These are phyloP conservation scores for Zymoseptoria brevis DNA, from an alignment of 2,329 filamentous ascomycete species.

Conservation along the genomic window DNA sequence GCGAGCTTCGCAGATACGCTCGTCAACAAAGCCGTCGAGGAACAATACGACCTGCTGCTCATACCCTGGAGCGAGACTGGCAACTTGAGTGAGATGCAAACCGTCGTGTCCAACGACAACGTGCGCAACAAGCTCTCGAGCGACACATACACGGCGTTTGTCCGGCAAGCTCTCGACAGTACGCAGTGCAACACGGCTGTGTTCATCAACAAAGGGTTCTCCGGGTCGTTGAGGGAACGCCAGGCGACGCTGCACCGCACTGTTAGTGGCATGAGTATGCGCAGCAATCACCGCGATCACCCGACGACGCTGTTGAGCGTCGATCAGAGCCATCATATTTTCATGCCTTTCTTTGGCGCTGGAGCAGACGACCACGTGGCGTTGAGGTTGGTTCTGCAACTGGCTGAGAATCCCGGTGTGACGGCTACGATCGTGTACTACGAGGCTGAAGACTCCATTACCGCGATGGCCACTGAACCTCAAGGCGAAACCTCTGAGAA, in stretches of 20 bases:
- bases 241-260: constrained; percentile 39
- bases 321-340: constrained; percentile 71
- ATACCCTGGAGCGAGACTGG: constrained; percentile 87
- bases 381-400: constrained; percentile 71
- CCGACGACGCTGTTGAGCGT: constrained; percentile 48
- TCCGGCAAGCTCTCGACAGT: constrained; percentile 57
- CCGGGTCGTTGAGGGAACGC: constrained; percentile 35
- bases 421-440: constrained; percentile 68
- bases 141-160: constrained; percentile 62
- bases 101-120: constrained; percentile 40
- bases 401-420: constrained; percentile 70
- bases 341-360: constrained; percentile 72
- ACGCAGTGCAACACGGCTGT: constrained; percentile 64
- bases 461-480: constrained; percentile 4
- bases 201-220: constrained; percentile 67
- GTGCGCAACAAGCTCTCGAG: constrained; percentile 54
- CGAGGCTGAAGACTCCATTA: constrained; percentile 22
- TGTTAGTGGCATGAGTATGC: constrained; percentile 51
- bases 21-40: constrained; percentile 48
- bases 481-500: constrained; percentile 4
- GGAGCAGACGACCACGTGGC: constrained; percentile 74
- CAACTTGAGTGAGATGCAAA: constrained; percentile 58
- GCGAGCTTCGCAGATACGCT: constrained; percentile 72
- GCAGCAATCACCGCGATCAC: constrained; percentile 48
- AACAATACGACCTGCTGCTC: constrained; percentile 60